Conservation (phyloP, 2,329 filamentous ascomycete genomes). For the Chrysosphaeria jannelii region DNA sequence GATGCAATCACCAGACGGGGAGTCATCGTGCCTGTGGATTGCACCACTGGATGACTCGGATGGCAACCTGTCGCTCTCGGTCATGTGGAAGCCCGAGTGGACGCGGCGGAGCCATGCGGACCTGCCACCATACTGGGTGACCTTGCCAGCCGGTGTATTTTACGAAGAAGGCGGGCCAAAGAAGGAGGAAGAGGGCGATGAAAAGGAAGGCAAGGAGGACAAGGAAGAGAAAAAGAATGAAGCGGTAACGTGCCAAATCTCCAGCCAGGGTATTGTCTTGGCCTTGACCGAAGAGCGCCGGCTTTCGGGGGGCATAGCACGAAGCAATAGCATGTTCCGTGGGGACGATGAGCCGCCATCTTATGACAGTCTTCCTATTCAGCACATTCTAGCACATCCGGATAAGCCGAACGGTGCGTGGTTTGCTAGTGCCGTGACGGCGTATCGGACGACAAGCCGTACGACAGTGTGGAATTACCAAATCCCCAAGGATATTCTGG, state of each 20-base stretch:
- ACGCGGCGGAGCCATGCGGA: constrained; percentile 18
- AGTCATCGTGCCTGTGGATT: constrained; percentile 18
- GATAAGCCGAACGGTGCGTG: constrained; percentile 15
- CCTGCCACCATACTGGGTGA: constrained; percentile 28
- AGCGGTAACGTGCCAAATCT: constrained; percentile 15
- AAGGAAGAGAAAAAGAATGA: constrained; percentile 1
- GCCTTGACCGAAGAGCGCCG: constrained; percentile 13
- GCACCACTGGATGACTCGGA: constrained; percentile 27
- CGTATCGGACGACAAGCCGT: constrained; percentile 20
- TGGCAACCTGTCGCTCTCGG: constrained; percentile 24
- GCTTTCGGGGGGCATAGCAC: constrained; percentile 1
- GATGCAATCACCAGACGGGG: constrained; percentile 20
- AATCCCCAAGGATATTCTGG: constrained; percentile 20
- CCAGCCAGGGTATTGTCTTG: constrained; percentile 14
- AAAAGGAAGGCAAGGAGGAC: constrained; percentile 1
- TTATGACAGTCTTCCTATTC: constrained; percentile 13
- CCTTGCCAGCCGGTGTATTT: constrained; percentile 15
- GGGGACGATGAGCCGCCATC: constrained; percentile 2
- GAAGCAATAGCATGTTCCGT: constrained; percentile 4
- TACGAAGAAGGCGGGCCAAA: no score
- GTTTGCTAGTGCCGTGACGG: constrained; percentile 25
- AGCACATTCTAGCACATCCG: constrained; percentile 13
- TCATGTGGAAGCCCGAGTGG: constrained; percentile 24
- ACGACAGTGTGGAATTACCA: constrained; percentile 30
- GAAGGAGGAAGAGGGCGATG: neutral